phyloP scores from a whole-genome alignment of 2,329 filamentous ascomycete species.

The Cladosporium halotolerans region DNA sequence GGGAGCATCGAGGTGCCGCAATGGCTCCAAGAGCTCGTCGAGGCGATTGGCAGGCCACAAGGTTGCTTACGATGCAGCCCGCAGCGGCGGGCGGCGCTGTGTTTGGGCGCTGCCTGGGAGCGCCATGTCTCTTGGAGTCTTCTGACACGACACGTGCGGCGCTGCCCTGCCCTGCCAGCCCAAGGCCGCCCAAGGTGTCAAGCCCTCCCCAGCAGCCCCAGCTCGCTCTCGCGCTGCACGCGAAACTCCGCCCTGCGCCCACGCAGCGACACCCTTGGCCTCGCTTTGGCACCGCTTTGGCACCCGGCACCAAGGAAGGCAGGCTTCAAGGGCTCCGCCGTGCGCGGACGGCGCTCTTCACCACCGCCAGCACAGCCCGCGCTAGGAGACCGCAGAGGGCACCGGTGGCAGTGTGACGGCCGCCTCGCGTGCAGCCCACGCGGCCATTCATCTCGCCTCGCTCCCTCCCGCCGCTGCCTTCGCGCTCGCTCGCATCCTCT shows the following conservation, averaged over 20 bases:
- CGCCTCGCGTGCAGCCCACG: background rate
- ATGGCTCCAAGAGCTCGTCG: background rate
- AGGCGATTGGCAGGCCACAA: background rate
- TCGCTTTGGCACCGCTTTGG: slow-evolving; percentile 2
- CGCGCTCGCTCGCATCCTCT: background rate
- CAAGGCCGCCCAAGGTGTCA: too few species aligned
- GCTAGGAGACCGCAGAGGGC: background rate
- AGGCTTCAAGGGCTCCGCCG: background rate
- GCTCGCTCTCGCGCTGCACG: slow-evolving; percentile 8
- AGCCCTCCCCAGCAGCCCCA: slow-evolving; percentile 2
- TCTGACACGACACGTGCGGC: slow-evolving; percentile 1
- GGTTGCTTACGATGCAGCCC: slow-evolving; percentile 9
- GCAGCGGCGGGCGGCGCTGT: slow-evolving; percentile 7
- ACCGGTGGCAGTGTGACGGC: background rate
- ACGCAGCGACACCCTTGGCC: slow-evolving; percentile 6
- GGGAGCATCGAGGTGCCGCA: background rate
- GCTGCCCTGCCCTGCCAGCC: background rate
- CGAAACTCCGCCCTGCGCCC: background rate
- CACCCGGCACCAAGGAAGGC: background rate
- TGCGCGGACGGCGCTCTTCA: too few species aligned
- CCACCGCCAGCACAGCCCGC: slow-evolving; percentile 1
- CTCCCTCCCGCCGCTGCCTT: too few species aligned
- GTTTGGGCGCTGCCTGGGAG: slow-evolving; percentile 8
- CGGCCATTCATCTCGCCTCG: background rate
- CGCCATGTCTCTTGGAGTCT: slow-evolving; percentile 7